Evolutionary conservation across 768 basidiomycete species (phyloP).

Genomic region (Clavulina sp.): DNA sequence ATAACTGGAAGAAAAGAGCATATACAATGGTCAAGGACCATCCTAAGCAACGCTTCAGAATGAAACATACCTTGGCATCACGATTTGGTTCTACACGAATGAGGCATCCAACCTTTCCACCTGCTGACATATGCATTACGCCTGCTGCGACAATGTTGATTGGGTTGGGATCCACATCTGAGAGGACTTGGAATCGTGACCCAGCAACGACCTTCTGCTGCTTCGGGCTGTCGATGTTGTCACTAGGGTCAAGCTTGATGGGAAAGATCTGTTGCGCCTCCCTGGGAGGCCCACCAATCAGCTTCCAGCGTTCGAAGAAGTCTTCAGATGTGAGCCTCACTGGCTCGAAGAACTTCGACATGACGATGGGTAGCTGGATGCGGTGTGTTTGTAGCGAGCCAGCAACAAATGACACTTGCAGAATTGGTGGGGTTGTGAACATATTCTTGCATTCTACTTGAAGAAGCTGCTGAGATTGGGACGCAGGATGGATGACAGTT

Average conservation of each 20-base stretch:
- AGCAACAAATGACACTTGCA: slow-evolving; percentile 80
- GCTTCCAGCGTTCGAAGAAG: slow-evolving; percentile 97
- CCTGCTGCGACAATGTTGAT: slow-evolving; percentile 87
- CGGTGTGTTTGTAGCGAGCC: slow-evolving; percentile 79
- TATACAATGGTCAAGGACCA: background rate
- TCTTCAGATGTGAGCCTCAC: slow-evolving; percentile 67
- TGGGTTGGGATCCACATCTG: slow-evolving; percentile 86
- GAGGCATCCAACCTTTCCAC: slow-evolving; percentile 91
- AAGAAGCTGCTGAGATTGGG: slow-evolving; percentile 82
- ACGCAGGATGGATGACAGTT: slow-evolving; percentile 57
- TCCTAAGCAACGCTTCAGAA: too few species aligned
- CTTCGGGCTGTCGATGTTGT: slow-evolving; percentile 57
- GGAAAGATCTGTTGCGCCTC: slow-evolving; percentile 84
- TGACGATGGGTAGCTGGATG: slow-evolving; percentile 66
- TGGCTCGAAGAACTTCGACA: slow-evolving; percentile 88
- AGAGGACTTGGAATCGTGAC: slow-evolving; percentile 54
- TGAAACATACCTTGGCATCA: slow-evolving; percentile 69
- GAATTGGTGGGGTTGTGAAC: slow-evolving; percentile 58
- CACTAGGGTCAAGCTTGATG: slow-evolving; percentile 43
- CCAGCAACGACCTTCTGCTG: slow-evolving; percentile 66
- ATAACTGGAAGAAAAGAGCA: slow-evolving; percentile 40
- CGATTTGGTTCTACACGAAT: slow-evolving; percentile 86
- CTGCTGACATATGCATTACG: slow-evolving; percentile 79
- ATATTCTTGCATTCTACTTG: slow-evolving; percentile 89
- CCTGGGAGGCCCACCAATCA: slow-evolving; percentile 88